Base-by-base conservation (phyloP, 345 rosid species). In the Salix dunnii region DNA sequence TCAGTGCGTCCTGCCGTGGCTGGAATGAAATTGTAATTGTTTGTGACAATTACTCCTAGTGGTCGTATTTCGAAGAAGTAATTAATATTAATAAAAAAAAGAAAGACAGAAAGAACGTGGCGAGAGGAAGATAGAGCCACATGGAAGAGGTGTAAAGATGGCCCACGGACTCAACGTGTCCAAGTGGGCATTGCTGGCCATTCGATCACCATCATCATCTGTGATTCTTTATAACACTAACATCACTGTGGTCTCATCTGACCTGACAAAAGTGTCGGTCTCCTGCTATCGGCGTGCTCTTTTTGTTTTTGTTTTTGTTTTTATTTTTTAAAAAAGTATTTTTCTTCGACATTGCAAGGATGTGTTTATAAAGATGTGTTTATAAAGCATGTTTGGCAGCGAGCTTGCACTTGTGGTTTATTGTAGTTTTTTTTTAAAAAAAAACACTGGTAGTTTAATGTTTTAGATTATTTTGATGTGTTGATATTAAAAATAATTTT, bases 71-170 rank as follows among this genome's bases (percentile, higher is more conserved):
- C 8, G 51, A 30, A 20, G 28, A 31, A 18, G 4, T 18, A 3
- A 72, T 28, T 2, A 27, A 18, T 27, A 40, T 63, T 20, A 63
- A 14, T 25, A 23, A 64, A 2, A 7, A 38, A 60, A 60, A 14
- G 1, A 53, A 38, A 42, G 30, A 1, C 21, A 40, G n/a, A 55
- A 55, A 6, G 27, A 31, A 5, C 68, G 46, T 17, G 49, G 64
- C 33, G 35, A 43, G 67, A 72, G 48, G 48, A 67, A 46, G 79
- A 51, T 21, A 48, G 55, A 72, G 72, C 84, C 81, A 71, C 77
- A 62, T 63, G 79, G 72, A 38, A 48, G 49, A 67, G 4, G 58
- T 18, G 58, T 18, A 7, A 51, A 62, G 60, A 17, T n/a, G 46
- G 49, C 70, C 69, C 69, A 63, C 48, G 58, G 6, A n/a, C 74